A percentile compares a stretch with the other conserved stretches of the same genome.
These are phyloP conservation scores for Luzula sylvatica DNA, from an alignment of 176 grass and related monocot genomes.

Conservation along the genomic window DNA sequence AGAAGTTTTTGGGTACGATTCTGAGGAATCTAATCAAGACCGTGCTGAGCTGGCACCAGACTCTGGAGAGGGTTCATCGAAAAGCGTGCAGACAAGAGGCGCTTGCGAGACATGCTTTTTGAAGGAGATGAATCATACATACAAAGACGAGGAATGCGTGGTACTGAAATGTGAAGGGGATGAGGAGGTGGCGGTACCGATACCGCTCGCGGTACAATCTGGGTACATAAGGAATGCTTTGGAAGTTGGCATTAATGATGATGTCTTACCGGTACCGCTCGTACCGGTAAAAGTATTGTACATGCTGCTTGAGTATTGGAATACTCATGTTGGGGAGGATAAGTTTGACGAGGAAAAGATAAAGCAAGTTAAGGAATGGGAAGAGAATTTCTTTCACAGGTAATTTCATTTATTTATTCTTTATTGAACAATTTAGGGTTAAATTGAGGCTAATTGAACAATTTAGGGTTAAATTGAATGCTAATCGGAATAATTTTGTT, in stretches of 20 bases:
- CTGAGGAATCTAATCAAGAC: no score
- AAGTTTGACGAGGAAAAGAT: neutral
- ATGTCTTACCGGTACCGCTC: neutral
- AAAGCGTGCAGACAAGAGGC: no score
- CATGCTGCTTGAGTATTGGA: conserved; percentile 8
- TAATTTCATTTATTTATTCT: neutral
- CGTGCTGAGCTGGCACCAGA: no score
- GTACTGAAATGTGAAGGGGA: conserved; percentile 1
- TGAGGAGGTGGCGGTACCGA: neutral
- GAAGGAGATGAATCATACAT: no score
- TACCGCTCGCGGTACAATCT: neutral
- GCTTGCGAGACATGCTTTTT: no score
- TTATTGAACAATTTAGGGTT: neutral
- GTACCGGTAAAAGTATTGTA: neutral
- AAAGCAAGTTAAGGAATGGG: neutral
- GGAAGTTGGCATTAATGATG: neutral
- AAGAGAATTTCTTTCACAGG: neutral
- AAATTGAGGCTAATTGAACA: neutral
- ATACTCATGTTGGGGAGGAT: neutral
- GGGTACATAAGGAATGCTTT: neutral
- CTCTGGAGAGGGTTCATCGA: no score
- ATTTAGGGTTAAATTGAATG: neutral
- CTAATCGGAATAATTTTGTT: neutral
- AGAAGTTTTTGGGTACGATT: no score
- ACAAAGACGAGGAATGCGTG: neutral